Evolutionary conservation across 768 basidiomycete genomes (phyloP).

Genomic region (Mycena pura): DNA sequence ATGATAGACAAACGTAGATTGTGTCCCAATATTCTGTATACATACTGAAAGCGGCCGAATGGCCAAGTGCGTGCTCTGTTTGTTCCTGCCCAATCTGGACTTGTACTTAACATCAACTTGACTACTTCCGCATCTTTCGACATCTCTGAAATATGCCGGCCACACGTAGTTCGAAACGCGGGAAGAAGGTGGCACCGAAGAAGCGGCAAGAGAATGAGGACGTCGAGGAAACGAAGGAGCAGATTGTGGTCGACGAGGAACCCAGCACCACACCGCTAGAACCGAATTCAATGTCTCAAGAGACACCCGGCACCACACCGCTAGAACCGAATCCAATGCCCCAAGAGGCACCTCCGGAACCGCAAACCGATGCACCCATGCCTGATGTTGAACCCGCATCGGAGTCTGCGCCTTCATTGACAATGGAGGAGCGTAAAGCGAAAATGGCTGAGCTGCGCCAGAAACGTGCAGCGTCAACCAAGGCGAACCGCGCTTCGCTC

Average conservation of each 20-base stretch:
- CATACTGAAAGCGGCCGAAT: no score
- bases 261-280: background rate
- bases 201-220: constrained; percentile 12
- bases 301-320: background rate
- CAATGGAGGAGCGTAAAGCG: constrained; percentile 27
- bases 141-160: constrained; percentile 7
- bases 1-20: no score
- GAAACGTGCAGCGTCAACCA: constrained; percentile 32
- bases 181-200: constrained; percentile 21
- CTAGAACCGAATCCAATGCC: background rate
- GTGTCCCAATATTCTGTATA: no score
- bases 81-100: background rate
- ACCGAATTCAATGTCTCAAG: background rate
- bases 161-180: constrained; percentile 11
- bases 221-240: background rate
- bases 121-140: background rate
- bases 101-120: background rate
- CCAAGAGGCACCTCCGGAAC: background rate
- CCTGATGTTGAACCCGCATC: background rate
- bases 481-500: constrained; percentile 85
- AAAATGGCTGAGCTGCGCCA: constrained; percentile 23
- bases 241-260: background rate
- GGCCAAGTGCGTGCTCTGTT: background rate
- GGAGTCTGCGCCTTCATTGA: background rate
- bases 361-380: constrained; percentile 8